Base-by-base conservation (phyloP, 1,139 yeast species). In the Zygosaccharomyces pseudobailii region DNA sequence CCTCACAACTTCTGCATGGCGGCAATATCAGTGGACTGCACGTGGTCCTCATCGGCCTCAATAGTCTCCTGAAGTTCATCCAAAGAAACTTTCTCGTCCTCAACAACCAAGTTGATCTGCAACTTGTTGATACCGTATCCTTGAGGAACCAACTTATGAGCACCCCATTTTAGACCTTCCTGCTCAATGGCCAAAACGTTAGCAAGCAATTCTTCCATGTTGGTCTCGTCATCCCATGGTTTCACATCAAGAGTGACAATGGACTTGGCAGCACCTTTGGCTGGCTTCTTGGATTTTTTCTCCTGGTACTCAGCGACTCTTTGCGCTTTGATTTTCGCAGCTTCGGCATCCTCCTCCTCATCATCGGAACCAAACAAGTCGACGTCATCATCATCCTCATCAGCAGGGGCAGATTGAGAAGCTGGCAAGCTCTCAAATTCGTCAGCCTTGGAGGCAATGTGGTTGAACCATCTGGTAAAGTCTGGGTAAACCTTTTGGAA, bases 201-300 rank as follows among this genome's bases (percentile, higher is more conserved):
- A 53, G 84, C 90, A 65, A 87, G 75, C 76, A 92, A 72, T 73
- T 83, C 84, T 52, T 92, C 95, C 72, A 94, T 80, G 71, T 90
- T 84, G 61, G 98, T 92, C 80, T 92, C 97, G 68, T 92, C 97
- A 75, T 92, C 98, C 98, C 98, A 92, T 76, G 97, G 97, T 85
- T 92, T 92, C 65, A 92, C 95, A 67, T 92, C 98, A 68, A 92
- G 70, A 67, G 98, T 92, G 68, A 92, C 96, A 63, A 89, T 78
- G 56, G 97, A 87, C 82, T 92, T 92, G 70, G 98, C 97, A 74
- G 96, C 96, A 67, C 97, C 88, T 82, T 88, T 88, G 68, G 97
- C 88, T 71, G 95, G 95, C 78, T 87, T 87, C 62, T 94, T 84
- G 61, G 96, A 96, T 85, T 92, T 92, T 84, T 87, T 89, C 67